Base-by-base conservation (phyloP, 306 rosid genomes). In the Vicia faba region DNA sequence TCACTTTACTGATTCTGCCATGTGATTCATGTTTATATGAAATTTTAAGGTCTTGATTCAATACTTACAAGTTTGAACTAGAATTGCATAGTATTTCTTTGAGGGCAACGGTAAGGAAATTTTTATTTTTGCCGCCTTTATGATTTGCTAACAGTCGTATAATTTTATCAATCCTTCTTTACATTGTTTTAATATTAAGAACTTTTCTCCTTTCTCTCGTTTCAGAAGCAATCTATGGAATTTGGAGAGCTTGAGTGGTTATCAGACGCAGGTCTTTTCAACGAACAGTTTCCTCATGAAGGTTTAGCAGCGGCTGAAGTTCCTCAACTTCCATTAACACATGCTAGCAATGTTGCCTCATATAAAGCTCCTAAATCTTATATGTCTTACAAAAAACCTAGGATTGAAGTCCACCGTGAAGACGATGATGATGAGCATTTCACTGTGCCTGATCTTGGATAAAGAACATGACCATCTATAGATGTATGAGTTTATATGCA, bases 171-270 rank as follows among this genome's bases (percentile, higher is more conserved):
- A 29, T 15, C 28, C 33, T 62, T 16, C 8, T 40, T 1, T 43
- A 45, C 20, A 23, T 43, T 39, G 28, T 15, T 35, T 66, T 7
- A 13, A 39, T 43, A 18, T 25, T 25, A 12, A 55, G 61, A 51
- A 40, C 3, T 39, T 20, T 28, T 50, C 23, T n/a, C 33, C 4
- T 12, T 31, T 50, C n/a, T 28, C 7, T 70, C 1, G 19, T 75
- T 29, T 75, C 89, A 90, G 95, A 93, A 90, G 72, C 95, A 84
- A 73, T 36, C 88, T 3, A 77, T 86, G 15, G 99, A 86, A 66
- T 88, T 90, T 33, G 97, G 96, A 75, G 99, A 90, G 69, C 85
- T 93, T 8, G 97, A 90, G 19, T 93, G 99, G 99, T 77, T 93
- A 50, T 70, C 89, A 49, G 97, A 93, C 5, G 70, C 80, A 49